Conservation (phyloP, 768 basidiomycete species). For the Collybia mongolica region DNA sequence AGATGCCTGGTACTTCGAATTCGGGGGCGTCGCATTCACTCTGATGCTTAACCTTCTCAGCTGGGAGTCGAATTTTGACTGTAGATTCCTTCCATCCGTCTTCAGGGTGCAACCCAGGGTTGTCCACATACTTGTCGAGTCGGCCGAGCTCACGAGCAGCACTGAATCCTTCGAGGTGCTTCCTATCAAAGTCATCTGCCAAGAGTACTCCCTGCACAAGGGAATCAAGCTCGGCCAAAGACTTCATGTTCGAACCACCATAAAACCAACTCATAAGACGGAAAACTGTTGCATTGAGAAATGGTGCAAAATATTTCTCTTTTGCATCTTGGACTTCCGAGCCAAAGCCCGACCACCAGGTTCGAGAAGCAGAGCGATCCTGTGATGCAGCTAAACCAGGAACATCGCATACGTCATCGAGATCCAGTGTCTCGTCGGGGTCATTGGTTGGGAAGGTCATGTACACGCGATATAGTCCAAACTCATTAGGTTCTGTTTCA, state of each 20-base stretch:
- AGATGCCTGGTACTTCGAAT: neutral
- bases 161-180: conserved; percentile 1
- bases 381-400: conserved; percentile 1
- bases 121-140: neutral
- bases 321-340: neutral
- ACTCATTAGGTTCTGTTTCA: conserved; percentile 15
- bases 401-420: conserved; percentile 15
- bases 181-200: neutral
- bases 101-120: neutral
- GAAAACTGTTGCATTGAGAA: conserved; percentile 2
- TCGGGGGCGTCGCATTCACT: neutral
- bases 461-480: conserved; percentile 21
- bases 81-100: neutral
- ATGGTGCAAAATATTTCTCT: neutral
- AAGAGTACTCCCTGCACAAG: neutral
- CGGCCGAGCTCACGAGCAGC: neutral
- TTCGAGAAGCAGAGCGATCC: neutral
- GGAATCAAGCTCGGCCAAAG: neutral
- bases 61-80: neutral
- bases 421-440: conserved; percentile 14
- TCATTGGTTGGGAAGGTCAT: conserved; percentile 10
- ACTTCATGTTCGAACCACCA: neutral
- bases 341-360: conserved; percentile 4
- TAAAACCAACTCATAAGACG: conserved; percentile 1
- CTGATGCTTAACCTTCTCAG: conserved; percentile 1